Conservation (phyloP, 2,329 filamentous ascomycete species). For the Trematosphaeria pertusa region DNA sequence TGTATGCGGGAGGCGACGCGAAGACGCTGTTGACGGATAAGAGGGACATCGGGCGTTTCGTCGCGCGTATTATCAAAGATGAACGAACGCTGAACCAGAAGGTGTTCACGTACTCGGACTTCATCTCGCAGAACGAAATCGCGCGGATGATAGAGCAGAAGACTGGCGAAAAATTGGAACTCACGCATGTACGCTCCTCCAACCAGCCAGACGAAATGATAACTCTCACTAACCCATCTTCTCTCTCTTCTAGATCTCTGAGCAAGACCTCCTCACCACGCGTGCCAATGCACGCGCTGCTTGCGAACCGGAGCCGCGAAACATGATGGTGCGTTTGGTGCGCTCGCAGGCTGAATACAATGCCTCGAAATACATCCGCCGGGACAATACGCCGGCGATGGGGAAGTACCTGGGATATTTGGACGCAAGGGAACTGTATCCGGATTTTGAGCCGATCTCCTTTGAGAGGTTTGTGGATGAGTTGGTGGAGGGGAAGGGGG, state of each 20-base stretch:
- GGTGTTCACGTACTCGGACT: conserved; percentile 59
- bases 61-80: conserved; percentile 60
- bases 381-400: conserved; percentile 61
- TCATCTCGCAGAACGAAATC: conserved; percentile 57
- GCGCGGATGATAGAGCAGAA: conserved; percentile 55
- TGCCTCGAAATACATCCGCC: conserved; percentile 56
- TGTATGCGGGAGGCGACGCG: conserved; percentile 56
- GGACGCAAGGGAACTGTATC: conserved; percentile 61
- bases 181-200: conserved; percentile 51
- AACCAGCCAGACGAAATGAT: too few species aligned
- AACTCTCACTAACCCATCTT: too few species aligned
- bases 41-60: conserved; percentile 61
- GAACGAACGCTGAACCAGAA: conserved; percentile 61
- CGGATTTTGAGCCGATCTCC: conserved; percentile 50
- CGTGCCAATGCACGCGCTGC: neutral
- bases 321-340: neutral
- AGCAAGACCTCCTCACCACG: neutral
- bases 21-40: conserved; percentile 56
- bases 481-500: conserved; percentile 49
- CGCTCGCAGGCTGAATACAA: conserved; percentile 3
- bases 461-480: conserved; percentile 49
- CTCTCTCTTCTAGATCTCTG: neutral
- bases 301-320: neutral
- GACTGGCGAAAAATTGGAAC: conserved; percentile 57
- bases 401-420: conserved; percentile 64